A percentile compares a stretch with the other conserved stretches of the same genome.
Conservation (phyloP, 2,329 filamentous ascomycete genomes). For the Ophiostoma ips region DNA sequence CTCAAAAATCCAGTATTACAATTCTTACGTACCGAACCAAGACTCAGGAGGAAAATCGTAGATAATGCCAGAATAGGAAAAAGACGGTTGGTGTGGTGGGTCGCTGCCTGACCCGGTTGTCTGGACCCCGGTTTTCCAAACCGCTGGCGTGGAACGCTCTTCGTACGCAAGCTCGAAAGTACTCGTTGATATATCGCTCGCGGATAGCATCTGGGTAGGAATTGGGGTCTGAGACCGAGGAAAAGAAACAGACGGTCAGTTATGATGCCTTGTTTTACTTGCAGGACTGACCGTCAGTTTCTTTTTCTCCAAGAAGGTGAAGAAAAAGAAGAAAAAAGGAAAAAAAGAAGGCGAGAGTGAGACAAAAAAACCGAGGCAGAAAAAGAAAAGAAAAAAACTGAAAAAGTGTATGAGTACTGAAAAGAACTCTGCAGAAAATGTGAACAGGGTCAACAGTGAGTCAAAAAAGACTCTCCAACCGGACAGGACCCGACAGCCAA, state of each 20-base stretch:
- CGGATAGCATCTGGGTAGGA: too few relatives aligned
- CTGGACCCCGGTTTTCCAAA: constrained; percentile 9
- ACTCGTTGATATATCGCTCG: too few relatives aligned
- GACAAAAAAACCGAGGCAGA: neutral
- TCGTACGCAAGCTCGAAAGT: neutral
- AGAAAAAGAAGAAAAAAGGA: neutral
- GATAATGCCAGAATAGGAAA: neutral
- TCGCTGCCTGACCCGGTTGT: constrained; percentile 5
- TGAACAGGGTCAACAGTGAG: too few relatives aligned
- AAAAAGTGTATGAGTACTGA: neutral
- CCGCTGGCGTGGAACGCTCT: neutral
- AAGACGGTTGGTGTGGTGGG: too few relatives aligned
- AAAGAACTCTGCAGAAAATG: too few relatives aligned
- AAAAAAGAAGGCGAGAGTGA: neutral
- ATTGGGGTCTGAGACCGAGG: neutral
- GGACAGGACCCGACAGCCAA: too few relatives aligned
- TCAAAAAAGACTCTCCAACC: too few relatives aligned
- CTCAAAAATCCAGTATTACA: too few relatives aligned
- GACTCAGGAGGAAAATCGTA: too few relatives aligned
- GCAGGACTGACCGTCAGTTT: neutral
- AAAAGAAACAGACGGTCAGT: neutral
- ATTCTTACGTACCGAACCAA: too few relatives aligned
- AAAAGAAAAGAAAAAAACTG: neutral
- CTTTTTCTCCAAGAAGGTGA: neutral
- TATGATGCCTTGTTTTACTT: neutral